phyloP scores from a whole-genome alignment of 345 rosid species.

The Dovyalis caffra region DNA sequence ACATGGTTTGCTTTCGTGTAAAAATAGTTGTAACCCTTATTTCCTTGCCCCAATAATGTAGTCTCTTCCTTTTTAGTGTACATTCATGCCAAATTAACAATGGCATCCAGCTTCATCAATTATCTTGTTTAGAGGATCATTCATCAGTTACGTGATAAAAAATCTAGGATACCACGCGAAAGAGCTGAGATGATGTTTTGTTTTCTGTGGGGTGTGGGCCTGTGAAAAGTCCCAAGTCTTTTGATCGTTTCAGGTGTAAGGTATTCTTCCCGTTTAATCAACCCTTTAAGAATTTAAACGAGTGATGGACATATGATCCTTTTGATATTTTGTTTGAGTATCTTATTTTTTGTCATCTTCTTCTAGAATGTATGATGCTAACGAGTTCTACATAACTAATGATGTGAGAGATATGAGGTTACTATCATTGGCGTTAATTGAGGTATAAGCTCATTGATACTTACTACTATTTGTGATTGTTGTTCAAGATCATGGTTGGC shows the following conservation, averaged over 20 bases:
- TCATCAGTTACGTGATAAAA: too few species aligned
- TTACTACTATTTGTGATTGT: too few species aligned
- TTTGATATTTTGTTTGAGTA: too few species aligned
- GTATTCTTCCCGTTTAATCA: neutral
- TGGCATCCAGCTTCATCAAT: neutral
- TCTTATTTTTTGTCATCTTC: neutral
- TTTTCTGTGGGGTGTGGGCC: too few species aligned
- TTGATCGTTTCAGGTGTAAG: neutral
- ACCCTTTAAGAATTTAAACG: neutral
- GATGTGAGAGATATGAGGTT: too few species aligned
- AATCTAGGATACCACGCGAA: too few species aligned
- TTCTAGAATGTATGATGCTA: neutral
- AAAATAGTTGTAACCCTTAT: neutral
- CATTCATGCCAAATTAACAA: neutral
- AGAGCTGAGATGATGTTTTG: too few species aligned
- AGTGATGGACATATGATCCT: neutral
- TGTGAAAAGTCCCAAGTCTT: neutral
- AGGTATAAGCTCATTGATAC: too few species aligned
- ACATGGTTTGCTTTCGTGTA: neutral
- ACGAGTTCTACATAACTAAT: too few species aligned
- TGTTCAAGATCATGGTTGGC: too few species aligned
- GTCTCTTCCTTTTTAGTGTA: neutral
- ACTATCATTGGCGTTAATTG: too few species aligned
- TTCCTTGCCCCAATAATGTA: neutral
- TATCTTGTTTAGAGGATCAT: neutral